Evolutionary conservation across 768 basidiomycete genomes (phyloP).

Genomic region (Mycena belliarum): DNA sequence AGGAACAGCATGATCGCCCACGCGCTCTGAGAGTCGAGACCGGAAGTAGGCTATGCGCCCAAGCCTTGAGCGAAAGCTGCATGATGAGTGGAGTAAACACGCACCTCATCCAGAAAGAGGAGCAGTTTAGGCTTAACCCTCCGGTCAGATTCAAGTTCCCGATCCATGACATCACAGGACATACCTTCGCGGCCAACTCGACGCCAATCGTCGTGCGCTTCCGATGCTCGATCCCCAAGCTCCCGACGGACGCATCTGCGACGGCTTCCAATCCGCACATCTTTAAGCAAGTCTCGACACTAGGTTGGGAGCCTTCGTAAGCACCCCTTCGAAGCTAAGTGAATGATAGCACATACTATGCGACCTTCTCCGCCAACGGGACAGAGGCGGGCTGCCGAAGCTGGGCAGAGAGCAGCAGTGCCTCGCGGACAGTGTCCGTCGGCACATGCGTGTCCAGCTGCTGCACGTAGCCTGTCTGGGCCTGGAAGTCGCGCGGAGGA

Average conservation of each 20-base stretch:
- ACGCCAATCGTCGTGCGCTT: slow-evolving; percentile 75
- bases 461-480: slow-evolving; percentile 84
- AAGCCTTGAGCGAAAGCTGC: not conserved
- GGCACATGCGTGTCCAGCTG: slow-evolving; percentile 83
- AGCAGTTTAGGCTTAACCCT: slow-evolving; percentile 10
- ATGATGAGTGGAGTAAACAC: not conserved
- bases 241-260: slow-evolving; percentile 69
- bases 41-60: slow-evolving; percentile 70
- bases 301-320: slow-evolving; percentile 42
- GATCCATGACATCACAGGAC: too few relatives aligned
- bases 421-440: slow-evolving; percentile 78
- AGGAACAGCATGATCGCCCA: slow-evolving; percentile 82
- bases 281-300: slow-evolving; percentile 49
- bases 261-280: slow-evolving; percentile 69
- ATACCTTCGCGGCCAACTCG: slow-evolving; percentile 32
- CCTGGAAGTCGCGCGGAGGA: slow-evolving; percentile 57
- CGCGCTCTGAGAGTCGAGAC: slow-evolving; percentile 84
- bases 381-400: slow-evolving; percentile 67
- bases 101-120: slow-evolving; percentile 23
- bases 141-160: too few relatives aligned
- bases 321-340: too few relatives aligned
- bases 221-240: slow-evolving; percentile 67
- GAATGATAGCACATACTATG: slow-evolving; percentile 56
- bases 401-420: slow-evolving; percentile 76
- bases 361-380: slow-evolving; percentile 64